Conservation (phyloP, 345 rosid species). For the Xanthoceras sorbifolium region DNA sequence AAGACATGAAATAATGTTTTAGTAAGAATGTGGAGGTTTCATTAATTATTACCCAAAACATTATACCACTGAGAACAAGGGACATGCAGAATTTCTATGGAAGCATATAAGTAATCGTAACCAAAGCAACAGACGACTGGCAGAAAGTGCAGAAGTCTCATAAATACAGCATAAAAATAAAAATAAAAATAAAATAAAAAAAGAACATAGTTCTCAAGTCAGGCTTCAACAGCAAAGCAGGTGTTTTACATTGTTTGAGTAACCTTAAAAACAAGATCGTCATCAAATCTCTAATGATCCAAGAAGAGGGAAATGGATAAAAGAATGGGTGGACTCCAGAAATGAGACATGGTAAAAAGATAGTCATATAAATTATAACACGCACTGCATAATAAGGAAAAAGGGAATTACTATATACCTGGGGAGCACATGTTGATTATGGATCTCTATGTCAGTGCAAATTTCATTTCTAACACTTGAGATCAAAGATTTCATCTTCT, state of each 20-base stretch:
- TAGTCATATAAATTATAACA: neutral
- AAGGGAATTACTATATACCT: conserved; percentile 47
- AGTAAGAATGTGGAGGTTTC: neutral
- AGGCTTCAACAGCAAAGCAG: neutral
- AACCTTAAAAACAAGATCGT: neutral
- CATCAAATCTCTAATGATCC: conserved; percentile 3
- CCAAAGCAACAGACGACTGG: neutral
- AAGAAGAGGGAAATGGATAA: neutral
- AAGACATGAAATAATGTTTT: neutral
- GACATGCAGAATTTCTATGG: neutral
- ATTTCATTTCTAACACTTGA: conserved; percentile 73
- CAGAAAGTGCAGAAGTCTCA: neutral
- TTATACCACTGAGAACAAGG: neutral
- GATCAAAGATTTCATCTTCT: conserved; percentile 77
- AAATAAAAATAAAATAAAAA: neutral
- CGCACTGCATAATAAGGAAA: neutral
- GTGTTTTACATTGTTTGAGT: neutral
- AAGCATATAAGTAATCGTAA: neutral
- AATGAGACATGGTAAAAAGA: neutral
- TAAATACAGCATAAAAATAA: neutral
- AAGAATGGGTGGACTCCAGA: neutral
- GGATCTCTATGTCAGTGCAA: conserved; percentile 80
- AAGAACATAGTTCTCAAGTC: neutral
- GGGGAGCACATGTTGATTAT: conserved; percentile 73
- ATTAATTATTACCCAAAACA: neutral